Percentiles rank a stretch among this genome's conserved stretches.
These are phyloP conservation scores for Malassezia dermatis DNA, from an alignment of 1,284 basidiomycete genomes.

Conservation along the genomic window DNA sequence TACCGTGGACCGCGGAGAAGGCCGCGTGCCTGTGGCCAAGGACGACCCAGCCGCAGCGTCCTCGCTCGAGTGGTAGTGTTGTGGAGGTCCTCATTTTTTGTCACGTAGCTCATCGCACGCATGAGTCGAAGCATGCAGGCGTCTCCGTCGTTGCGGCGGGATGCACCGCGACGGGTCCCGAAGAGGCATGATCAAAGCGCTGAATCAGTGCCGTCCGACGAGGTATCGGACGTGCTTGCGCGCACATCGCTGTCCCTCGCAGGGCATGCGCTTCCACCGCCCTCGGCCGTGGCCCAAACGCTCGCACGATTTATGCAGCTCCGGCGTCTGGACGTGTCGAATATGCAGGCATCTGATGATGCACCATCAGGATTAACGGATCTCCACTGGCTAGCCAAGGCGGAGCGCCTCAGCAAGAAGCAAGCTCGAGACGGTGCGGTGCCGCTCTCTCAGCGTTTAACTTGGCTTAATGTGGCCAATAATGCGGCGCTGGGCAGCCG, in stretches of 20 bases:
- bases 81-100: not conserved
- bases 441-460: conserved; percentile 17
- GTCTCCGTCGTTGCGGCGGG: too few species aligned
- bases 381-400: conserved; percentile 29
- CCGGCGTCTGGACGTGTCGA: conserved; percentile 31
- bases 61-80: not conserved
- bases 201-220: not conserved
- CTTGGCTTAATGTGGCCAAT: conserved; percentile 19
- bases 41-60: not conserved
- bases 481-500: conserved; percentile 14
- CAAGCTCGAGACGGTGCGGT: not conserved
- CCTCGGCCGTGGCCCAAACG: conserved; percentile 23
- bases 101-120: not conserved
- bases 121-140: not conserved
- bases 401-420: conserved; percentile 22
- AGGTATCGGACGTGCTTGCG: conserved; percentile 5
- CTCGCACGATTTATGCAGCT: conserved; percentile 31
- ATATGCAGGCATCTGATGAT: conserved; percentile 26
- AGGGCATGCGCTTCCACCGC: conserved; percentile 28
- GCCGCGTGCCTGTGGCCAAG: conserved; percentile 8
- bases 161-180: too few species aligned
- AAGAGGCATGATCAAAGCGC: too few species aligned
- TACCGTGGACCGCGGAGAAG: conserved; percentile 7
- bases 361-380: conserved; percentile 21
- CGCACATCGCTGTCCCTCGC: conserved; percentile 27